Evolutionary conservation across 2,329 filamentous ascomycete genomes (phyloP).

Genomic region (Epichloe elymi): DNA sequence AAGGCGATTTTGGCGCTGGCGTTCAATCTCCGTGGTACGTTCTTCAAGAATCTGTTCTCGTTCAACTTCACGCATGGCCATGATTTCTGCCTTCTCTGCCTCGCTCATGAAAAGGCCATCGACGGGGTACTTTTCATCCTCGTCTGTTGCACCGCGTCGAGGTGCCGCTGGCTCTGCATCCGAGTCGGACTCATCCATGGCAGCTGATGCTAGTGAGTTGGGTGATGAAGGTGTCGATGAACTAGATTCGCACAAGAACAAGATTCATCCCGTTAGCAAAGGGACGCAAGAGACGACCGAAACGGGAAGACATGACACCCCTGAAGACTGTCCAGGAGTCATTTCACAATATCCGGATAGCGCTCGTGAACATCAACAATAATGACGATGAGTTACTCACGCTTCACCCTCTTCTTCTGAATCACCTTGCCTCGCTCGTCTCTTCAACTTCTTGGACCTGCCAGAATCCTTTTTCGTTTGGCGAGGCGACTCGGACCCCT

Average conservation of each 20-base stretch:
- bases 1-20: conserved; percentile 67
- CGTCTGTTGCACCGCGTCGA: conserved; percentile 29
- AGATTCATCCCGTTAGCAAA: conserved; percentile 5
- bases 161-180: conserved; percentile 30
- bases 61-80: conserved; percentile 78
- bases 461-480: conserved; percentile 19
- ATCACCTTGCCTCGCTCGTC: conserved; percentile 27
- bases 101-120: conserved; percentile 73
- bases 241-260: conserved; percentile 26
- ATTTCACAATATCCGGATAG: not conserved
- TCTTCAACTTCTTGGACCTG: conserved; percentile 33
- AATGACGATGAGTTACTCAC: conserved; percentile 18
- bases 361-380: not conserved
- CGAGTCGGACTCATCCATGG: conserved; percentile 82
- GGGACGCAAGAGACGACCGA: not conserved
- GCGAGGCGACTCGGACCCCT: conserved; percentile 40
- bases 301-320: not conserved
- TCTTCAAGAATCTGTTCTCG: conserved; percentile 84
- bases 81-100: conserved; percentile 64
- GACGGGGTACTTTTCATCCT: conserved; percentile 63
- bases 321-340: not conserved
- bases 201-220: conserved; percentile 65
- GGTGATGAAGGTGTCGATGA: conserved; percentile 58
- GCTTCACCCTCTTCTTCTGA: conserved; percentile 52
- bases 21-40: conserved; percentile 70